Evolutionary conservation across 495 filamentous ascomycete genomes (phyloP), one percentile per base, ranked within the genome.

Genomic region (Talaromyces stipitatus): DNA sequence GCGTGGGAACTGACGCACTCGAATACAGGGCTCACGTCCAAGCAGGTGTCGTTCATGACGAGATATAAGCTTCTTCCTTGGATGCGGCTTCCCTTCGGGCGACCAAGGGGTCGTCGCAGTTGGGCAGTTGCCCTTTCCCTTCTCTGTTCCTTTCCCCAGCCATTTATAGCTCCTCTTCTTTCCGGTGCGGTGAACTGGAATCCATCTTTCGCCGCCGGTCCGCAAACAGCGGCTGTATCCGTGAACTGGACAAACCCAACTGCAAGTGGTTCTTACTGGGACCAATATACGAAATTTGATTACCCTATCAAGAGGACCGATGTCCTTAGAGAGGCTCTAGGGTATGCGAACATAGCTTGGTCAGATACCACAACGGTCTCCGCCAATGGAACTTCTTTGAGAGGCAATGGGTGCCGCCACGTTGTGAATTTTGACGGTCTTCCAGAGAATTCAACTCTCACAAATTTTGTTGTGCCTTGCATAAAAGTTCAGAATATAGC

Each of bases 181-280:
- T 53, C 61, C 16, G 61, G 61, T 16, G 41, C 61, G 12, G 58
- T 62, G 11, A 57, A 62, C 54, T 62, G 61, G 58, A 53, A 52
- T 18, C 28, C 61, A 22, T 27, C 54, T 16, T 58, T 30, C 24
- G 30, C 50, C 16, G 7, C 28, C 16, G 58, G 55, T 22, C 30
- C 24, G 7, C 41, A 29, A 24, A 26, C 22, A 36, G 43, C 51
- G 16, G 27, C 51, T 41, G 53, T 55, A 20, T 23, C 38, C n/a
- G 32, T 41, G 30, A 41, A 41, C 20, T 55, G 29, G 53, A 55
- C 53, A 12, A 24, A 55, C 22, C 50, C 50, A 52, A 29, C 23
- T 16, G 50, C 50, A 52, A 52, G 8, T 32, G 23, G 12, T 11
- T 30, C 2, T 30, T 52, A 52, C 50, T 52, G 50, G 50, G 28